Evolutionary conservation across 805 yeast species (phyloP).

Genomic region (Pichia phayaonensis): DNA sequence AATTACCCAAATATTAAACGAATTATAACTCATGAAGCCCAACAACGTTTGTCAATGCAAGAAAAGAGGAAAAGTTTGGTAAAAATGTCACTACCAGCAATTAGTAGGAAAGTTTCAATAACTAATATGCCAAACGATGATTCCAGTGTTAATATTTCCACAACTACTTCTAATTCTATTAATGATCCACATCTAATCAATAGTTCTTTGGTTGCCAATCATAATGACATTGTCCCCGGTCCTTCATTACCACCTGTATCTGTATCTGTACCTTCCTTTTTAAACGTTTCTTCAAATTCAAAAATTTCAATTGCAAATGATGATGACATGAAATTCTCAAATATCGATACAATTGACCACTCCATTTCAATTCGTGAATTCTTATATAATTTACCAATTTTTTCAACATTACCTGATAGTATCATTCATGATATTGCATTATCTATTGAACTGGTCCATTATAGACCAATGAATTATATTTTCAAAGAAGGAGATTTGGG

Average conservation of each 20-base stretch:
- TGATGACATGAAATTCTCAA: background rate
- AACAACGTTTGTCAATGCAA: conserved; percentile 64
- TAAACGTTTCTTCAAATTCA: background rate
- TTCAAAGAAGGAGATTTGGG: conserved; percentile 54
- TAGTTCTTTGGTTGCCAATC: conserved; percentile 27
- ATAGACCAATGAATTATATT: conserved; percentile 51
- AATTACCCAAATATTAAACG: conserved; percentile 60
- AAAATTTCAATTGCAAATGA: background rate
- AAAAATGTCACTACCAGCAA: conserved; percentile 17
- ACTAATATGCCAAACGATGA: background rate
- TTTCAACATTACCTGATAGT: conserved; percentile 47
- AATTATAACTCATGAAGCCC: conserved; percentile 70
- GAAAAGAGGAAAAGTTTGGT: conserved; percentile 49
- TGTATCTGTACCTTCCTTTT: background rate
- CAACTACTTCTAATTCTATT: background rate
- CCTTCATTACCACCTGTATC: conserved; percentile 32
- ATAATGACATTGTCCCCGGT: conserved; percentile 31
- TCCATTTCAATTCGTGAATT: conserved; percentile 49
- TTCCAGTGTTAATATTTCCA: background rate
- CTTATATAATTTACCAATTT: conserved; percentile 50
- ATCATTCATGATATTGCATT: conserved; percentile 59
- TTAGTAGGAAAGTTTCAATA: conserved; percentile 7
- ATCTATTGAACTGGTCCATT: conserved; percentile 48
- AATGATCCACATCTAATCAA: conserved; percentile 4
- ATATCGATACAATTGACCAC: conserved; percentile 39